Evolutionary conservation across 2,329 filamentous ascomycete species (phyloP).

Genomic region (Simplicillium sp.): DNA sequence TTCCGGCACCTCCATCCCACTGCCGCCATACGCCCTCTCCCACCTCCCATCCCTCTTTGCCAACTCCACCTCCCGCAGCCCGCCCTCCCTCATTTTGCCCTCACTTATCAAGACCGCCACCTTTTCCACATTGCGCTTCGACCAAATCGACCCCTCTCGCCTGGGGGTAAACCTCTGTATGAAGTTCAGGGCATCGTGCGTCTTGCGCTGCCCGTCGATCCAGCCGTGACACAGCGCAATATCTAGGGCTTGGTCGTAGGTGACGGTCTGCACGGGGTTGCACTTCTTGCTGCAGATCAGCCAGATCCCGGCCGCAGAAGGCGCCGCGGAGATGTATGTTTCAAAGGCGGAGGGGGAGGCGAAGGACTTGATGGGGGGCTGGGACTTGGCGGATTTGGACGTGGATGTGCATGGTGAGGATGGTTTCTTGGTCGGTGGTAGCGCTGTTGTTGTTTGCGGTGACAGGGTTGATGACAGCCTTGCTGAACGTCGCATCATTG

Average conservation of each 20-base stretch:
- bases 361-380: slow-evolving; percentile 16
- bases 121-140: slow-evolving; percentile 46
- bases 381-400: not conserved
- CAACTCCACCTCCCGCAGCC: slow-evolving; percentile 39
- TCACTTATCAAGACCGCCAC: slow-evolving; percentile 31
- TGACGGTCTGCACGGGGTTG: slow-evolving; percentile 31
- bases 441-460: too few species aligned
- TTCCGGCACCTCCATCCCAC: slow-evolving; percentile 32
- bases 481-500: too few species aligned
- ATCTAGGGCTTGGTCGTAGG: slow-evolving; percentile 43
- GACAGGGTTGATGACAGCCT: too few species aligned
- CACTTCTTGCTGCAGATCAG: slow-evolving; percentile 39
- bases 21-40: slow-evolving; percentile 45
- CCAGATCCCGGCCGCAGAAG: slow-evolving; percentile 28
- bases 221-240: slow-evolving; percentile 51
- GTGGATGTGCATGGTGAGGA: too few species aligned
- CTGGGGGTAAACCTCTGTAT: slow-evolving; percentile 50
- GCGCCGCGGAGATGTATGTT: slow-evolving; percentile 26
- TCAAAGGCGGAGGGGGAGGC: slow-evolving; percentile 19
- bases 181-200: slow-evolving; percentile 35
- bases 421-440: too few species aligned
- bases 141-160: slow-evolving; percentile 45
- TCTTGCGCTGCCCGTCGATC: slow-evolving; percentile 48
- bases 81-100: slow-evolving; percentile 38
- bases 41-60: slow-evolving; percentile 49